A percentile compares a stretch with the other conserved stretches of the same genome.
phyloP scores from a whole-genome alignment of 129 eudicot species.

The Cynara cardunculus region DNA sequence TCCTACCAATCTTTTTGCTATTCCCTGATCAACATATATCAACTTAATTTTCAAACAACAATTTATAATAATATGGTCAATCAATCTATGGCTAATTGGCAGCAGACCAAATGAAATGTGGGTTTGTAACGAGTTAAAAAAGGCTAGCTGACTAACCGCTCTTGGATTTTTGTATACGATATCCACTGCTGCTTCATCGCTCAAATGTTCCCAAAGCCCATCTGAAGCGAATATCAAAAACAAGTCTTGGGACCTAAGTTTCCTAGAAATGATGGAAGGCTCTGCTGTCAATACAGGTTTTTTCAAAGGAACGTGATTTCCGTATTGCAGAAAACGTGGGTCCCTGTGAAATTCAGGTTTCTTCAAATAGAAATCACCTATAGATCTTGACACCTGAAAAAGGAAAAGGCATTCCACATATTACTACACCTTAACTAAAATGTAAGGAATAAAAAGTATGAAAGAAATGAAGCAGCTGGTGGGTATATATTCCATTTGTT shows the following conservation, averaged over 20 bases:
- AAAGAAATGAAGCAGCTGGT: slow-evolving; percentile 11
- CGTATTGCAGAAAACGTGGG: slow-evolving; percentile 60
- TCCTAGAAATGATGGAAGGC: slow-evolving; percentile 71
- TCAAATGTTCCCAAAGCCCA: slow-evolving; percentile 95
- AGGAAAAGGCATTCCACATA: not conserved
- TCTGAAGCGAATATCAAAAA: slow-evolving; percentile 92
- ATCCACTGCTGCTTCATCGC: slow-evolving; percentile 77
- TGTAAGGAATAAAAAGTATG: slow-evolving; percentile 2
- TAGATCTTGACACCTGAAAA: slow-evolving; percentile 94
- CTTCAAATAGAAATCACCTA: slow-evolving; percentile 92
- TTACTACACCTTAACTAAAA: not conserved
- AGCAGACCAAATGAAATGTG: not conserved
- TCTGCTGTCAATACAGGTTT: slow-evolving; percentile 78
- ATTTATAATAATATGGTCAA: not conserved
- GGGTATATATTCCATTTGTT: slow-evolving; percentile 14
- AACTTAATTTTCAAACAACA: not conserved
- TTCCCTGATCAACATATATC: slow-evolving; percentile 48
- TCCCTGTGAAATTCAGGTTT: slow-evolving; percentile 82
- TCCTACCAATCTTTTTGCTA: slow-evolving; percentile 85
- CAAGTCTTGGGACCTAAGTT: slow-evolving; percentile 69
- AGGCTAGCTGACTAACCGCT: slow-evolving; percentile 47
- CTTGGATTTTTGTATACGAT: slow-evolving; percentile 82
- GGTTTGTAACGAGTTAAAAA: not conserved
- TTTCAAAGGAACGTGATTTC: slow-evolving; percentile 60
- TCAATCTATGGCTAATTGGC: not conserved